Conservation (phyloP, 768 basidiomycete genomes). For the Phlebiopsis flavidoalba region DNA sequence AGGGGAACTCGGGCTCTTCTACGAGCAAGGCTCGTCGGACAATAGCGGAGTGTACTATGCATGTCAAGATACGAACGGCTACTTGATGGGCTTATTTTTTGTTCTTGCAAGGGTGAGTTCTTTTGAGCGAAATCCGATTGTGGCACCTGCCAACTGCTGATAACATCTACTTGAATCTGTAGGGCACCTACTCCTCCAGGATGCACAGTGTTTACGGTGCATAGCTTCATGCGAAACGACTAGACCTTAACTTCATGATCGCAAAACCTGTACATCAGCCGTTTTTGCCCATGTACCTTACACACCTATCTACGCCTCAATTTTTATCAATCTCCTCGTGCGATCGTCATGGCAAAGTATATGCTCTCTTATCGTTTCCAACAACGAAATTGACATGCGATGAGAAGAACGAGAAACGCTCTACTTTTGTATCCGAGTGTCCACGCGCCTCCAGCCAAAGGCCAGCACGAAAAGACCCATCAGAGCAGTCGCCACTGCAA, state of each 20-base stretch:
- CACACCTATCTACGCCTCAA: neutral
- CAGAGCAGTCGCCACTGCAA: conserved; percentile 70
- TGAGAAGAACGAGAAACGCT: neutral
- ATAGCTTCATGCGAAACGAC: conserved; percentile 31
- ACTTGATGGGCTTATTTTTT: conserved; percentile 44
- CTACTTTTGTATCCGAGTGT: conserved; percentile 43
- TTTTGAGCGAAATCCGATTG: neutral
- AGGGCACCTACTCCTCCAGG: conserved; percentile 33
- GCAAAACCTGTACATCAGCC: conserved; percentile 6
- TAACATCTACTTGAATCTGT: neutral
- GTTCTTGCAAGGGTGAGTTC: conserved; percentile 41
- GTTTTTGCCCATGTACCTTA: neutral
- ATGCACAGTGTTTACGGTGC: conserved; percentile 39
- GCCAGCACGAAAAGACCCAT: conserved; percentile 56
- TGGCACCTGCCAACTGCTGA: neutral
- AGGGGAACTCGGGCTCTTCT: conserved; percentile 46
- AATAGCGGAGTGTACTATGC: conserved; percentile 41
- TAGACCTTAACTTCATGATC: conserved; percentile 3
- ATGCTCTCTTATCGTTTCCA: neutral
- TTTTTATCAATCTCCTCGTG: neutral
- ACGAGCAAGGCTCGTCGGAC: conserved; percentile 34
- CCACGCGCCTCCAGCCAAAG: conserved; percentile 43
- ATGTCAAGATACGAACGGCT: conserved; percentile 30
- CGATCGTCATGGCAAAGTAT: neutral
- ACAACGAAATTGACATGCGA: neutral